Base-by-base conservation (phyloP, 306 rosid species). In the Amphicarpaea edgeworthii region DNA sequence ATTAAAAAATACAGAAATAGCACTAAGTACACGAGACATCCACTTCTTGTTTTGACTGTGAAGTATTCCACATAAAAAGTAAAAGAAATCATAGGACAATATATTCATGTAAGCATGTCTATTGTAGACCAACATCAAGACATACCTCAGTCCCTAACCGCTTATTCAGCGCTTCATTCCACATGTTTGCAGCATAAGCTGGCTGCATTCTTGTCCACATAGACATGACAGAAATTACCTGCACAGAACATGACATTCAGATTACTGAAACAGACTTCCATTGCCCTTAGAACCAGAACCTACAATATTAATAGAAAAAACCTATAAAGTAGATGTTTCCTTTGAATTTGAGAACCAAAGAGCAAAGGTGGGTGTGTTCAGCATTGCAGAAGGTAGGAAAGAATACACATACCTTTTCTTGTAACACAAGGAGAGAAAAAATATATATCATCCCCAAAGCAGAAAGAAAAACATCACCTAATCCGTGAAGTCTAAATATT, bases 181-280 rank as follows among this genome's bases (percentile, higher is more conserved):
- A 95, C 98, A 95, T 95, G 79, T 92, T 95, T 76, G 97, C 97
- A 87, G 98, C 98, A 87, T 92, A 95, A 12, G 90, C 82, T 20
- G 98, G 98, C 92, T 95, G 98, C 97, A 95, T 24, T 73, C 96
- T 87, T 20, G 95, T 88, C 98, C 97, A 95, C 96, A 95, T 90
- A 76, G 98, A 90, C 97, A 95, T 95, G 93, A 95, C 96, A 89
- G 98, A 95, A 86, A 86, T 88, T 77, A 95, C 97, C 98, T 95
- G 93, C 77, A 79, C 72, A 53, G 67, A 79, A 47, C 60, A 64
- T 7, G 32, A 49, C 67, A 77, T 42, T 80, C 70, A 78, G 45
- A n/a, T n/a, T n/a, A n/a, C n/a, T n/a, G n/a, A 28, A 28, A 28
- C 32, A 28, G 32, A 28, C 32, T 28, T 28, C 32, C 32, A 28